A percentile compares a stretch with the other conserved stretches of the same genome.
Evolutionary conservation across 495 filamentous ascomycete genomes (phyloP).

Genomic region (Immersiella caudata): DNA sequence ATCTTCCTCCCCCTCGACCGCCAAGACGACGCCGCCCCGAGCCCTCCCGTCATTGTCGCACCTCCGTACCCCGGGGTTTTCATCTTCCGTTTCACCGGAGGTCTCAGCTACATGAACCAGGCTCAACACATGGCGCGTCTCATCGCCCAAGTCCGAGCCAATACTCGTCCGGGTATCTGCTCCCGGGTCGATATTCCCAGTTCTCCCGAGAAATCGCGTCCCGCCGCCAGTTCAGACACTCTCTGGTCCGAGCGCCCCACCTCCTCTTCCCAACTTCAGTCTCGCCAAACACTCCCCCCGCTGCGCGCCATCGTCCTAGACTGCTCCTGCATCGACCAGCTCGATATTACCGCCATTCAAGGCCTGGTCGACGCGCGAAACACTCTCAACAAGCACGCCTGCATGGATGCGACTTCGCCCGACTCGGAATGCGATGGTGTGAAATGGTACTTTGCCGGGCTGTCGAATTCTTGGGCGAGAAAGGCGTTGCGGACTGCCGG

Average conservation of each 20-base stretch:
- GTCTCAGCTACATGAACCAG: conserved; percentile 40
- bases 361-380: conserved; percentile 38
- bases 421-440: conserved; percentile 13
- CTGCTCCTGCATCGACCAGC: conserved; percentile 34
- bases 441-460: conserved; percentile 42
- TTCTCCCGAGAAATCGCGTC: too few species aligned
- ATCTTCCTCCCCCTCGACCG: conserved; percentile 38
- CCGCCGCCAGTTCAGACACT: neutral
- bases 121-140: conserved; percentile 36
- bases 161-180: conserved; percentile 28
- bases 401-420: conserved; percentile 22
- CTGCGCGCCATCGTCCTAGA: conserved; percentile 41
- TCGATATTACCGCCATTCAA: conserved; percentile 41
- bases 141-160: conserved; percentile 29
- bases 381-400: conserved; percentile 36
- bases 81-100: conserved; percentile 38
- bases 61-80: conserved; percentile 41
- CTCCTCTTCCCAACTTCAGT: neutral
- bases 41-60: conserved; percentile 31
- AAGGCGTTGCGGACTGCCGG: conserved; percentile 23
- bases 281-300: conserved; percentile 29
- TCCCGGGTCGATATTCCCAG: conserved; percentile 29
- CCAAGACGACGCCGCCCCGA: conserved; percentile 28
- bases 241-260: neutral
- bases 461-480: conserved; percentile 35